Base-by-base conservation (phyloP, 1,139 yeast genomes). In the Candida glucosophila region DNA sequence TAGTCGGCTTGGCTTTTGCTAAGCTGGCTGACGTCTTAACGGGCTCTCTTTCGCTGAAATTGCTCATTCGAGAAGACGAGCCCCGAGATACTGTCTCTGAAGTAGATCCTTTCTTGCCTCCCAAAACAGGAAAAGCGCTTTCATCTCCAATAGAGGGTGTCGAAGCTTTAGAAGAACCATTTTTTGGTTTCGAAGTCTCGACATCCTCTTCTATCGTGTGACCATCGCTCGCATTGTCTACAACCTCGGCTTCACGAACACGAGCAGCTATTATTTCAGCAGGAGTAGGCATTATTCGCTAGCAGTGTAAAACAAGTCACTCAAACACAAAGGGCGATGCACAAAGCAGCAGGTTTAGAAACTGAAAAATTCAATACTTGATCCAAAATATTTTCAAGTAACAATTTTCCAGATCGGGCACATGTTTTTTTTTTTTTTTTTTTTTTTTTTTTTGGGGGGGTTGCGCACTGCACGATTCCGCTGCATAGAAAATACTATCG, bases 51-150 rank as follows among this genome's bases (percentile, higher is more conserved):
- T n/a, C n/a, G n/a, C n/a, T n/a, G n/a, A n/a, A n/a, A n/a, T n/a
- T 53, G 57, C 63, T 47, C 19, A 61, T 47, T 15, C 59, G 58
- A 37, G 61, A 47, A 19, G 56, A 40, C 32, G 35, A 42, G 14
- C 29, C 26, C 10, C 37, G 19, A 17, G 30, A 24, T 30, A 26
- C 24, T 5, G 19, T 9, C 22, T 25, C 17, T 19, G 32, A 8
- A 46, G 39, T 4, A 52, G 49, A 21, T 25, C 43, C 45, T 29
- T 41, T 43, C 29, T 47, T 46, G 5, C 67, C 70, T 22, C 86
- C 88, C 39, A 83, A 65, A 16, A 83, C 67, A 7, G 94, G 94
- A 51, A 80, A 79, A 6, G 82, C 80, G 11, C 64, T 50, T 49
- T 75, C 74, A 43, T 70, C 76, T 26, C 58, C 39, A 33, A 65